Percentiles rank a stretch among this genome's conserved stretches.
These are phyloP conservation scores for Picochlorum sp. DNA, from an alignment of 139 green algal species.

Conservation along the genomic window DNA sequence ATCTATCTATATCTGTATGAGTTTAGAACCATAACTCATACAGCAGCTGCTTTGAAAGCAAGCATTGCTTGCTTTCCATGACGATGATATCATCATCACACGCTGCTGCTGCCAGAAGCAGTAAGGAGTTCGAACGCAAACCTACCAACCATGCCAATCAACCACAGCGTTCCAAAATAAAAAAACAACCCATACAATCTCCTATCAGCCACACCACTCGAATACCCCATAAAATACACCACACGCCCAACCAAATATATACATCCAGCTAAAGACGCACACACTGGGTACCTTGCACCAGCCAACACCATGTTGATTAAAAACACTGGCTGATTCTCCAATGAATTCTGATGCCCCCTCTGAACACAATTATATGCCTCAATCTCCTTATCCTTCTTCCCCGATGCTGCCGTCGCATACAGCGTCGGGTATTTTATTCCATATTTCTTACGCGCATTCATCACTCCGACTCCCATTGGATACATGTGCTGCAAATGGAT, in stretches of 20 bases:
- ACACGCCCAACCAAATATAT: slow-evolving; percentile 22
- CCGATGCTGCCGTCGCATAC: slow-evolving; percentile 6
- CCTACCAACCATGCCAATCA: slow-evolving; percentile 8
- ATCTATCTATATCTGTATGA: no score
- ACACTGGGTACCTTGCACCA: slow-evolving; percentile 11
- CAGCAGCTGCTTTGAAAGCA: no score
- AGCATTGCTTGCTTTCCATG: no score
- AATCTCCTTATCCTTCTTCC: slow-evolving; percentile 13
- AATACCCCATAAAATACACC: slow-evolving; percentile 27
- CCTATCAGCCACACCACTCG: slow-evolving; percentile 11
- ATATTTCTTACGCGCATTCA: slow-evolving; percentile 14
- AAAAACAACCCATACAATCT: slow-evolving; percentile 14
- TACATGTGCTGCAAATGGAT: slow-evolving; percentile 12
- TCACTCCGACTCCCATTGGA: slow-evolving; percentile 12
- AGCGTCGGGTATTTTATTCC: slow-evolving; percentile 11
- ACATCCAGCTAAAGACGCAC: slow-evolving; percentile 2
- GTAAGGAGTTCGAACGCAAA: slow-evolving; percentile 9
- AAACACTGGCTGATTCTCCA: slow-evolving; percentile 40
- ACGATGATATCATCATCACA: no score
- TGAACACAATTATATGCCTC: slow-evolving; percentile 51
- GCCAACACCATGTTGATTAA: slow-evolving; percentile 13
- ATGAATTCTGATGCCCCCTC: slow-evolving; percentile 54
- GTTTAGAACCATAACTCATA: no score
- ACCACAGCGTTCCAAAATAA: slow-evolving; percentile 9
- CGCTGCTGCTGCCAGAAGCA: no score